These are phyloP conservation scores for Rosellinia necatrix DNA, from an alignment of 2,329 filamentous ascomycete species.

Conservation along the genomic window DNA sequence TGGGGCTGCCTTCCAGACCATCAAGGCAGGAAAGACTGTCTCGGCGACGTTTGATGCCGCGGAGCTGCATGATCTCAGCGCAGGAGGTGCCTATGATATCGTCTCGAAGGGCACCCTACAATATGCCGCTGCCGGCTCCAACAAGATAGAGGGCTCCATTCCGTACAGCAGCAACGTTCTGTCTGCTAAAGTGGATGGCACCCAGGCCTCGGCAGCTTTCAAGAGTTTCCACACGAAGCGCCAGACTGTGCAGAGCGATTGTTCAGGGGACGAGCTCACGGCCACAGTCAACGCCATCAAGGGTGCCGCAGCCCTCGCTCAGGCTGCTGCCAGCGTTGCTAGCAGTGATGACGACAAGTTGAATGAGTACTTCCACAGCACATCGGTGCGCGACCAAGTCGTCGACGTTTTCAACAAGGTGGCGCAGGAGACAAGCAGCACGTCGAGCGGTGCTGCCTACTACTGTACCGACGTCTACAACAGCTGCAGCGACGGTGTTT, in stretches of 20 bases:
- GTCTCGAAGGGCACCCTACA: constrained; percentile 60
- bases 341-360: constrained; percentile 65
- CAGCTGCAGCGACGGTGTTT: constrained; percentile 54
- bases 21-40: constrained; percentile 54
- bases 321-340: constrained; percentile 51
- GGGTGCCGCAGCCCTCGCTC: constrained; percentile 54
- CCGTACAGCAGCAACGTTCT: constrained; percentile 64
- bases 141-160: constrained; percentile 57
- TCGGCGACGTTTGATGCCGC: constrained; percentile 59
- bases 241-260: constrained; percentile 49
- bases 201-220: constrained; percentile 54
- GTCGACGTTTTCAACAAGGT: constrained; percentile 49
- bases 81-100: constrained; percentile 60
- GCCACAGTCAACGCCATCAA: constrained; percentile 55
- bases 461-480: constrained; percentile 63
- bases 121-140: constrained; percentile 56
- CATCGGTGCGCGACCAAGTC: constrained; percentile 43
- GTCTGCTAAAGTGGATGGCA: constrained; percentile 60
- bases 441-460: constrained; percentile 52
- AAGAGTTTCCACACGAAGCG: constrained; percentile 56
- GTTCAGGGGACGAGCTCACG: constrained; percentile 51
- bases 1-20: constrained; percentile 55
- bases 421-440: constrained; percentile 58
- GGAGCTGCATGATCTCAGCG: constrained; percentile 56
- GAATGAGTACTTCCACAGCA: constrained; percentile 66